phyloP scores from a whole-genome alignment of 78 protist genomes.

The Planoprotostelium fungivorum region DNA sequence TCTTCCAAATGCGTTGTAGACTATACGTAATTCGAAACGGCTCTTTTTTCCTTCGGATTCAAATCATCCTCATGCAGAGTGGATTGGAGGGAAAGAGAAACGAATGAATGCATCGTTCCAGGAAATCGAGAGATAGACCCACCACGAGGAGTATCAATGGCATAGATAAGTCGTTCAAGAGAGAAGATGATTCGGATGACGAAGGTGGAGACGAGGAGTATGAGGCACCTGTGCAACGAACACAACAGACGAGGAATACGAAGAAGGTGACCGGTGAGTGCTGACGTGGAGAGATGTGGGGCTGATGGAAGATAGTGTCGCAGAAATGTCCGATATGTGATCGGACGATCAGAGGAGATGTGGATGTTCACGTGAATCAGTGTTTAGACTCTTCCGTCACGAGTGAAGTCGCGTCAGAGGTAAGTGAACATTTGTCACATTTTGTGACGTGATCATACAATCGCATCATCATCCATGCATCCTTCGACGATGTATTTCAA shows the following conservation, averaged over 20 bases:
- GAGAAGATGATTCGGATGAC: neutral
- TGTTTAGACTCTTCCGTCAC: neutral
- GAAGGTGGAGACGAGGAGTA: neutral
- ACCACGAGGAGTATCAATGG: neutral
- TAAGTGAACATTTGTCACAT: neutral
- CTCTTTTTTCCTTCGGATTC: too few relatives aligned
- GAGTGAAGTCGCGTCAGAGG: neutral
- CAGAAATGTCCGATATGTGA: neutral
- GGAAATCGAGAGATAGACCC: neutral
- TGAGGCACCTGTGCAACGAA: too few relatives aligned
- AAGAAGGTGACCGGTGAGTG: neutral
- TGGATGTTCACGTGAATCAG: neutral
- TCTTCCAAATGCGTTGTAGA: too few relatives aligned
- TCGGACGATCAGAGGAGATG: neutral
- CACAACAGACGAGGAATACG: neutral
- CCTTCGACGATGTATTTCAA: neutral
- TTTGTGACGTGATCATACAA: neutral
- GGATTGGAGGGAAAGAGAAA: too few relatives aligned
- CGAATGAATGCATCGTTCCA: too few relatives aligned
- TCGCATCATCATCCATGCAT: neutral
- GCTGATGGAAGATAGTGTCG: neutral
- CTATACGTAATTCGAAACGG: neutral
- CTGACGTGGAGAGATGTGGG: neutral
- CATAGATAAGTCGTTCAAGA: neutral
- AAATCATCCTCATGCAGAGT: too few relatives aligned